phyloP scores from a whole-genome alignment of 768 basidiomycete species.

The Russula emetica region DNA sequence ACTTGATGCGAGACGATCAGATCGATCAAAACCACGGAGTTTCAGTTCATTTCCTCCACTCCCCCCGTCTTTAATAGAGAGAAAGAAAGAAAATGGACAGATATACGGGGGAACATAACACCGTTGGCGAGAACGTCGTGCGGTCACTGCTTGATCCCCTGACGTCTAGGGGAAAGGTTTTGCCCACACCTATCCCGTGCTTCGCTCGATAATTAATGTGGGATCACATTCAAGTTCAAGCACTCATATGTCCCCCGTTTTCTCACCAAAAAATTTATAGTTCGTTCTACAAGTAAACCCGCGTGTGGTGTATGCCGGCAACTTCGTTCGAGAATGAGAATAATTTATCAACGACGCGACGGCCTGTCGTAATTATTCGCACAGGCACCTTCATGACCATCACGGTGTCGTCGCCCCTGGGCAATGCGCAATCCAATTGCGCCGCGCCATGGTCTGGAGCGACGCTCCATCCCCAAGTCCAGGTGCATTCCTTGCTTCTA shows the following conservation, averaged over 20 bases:
- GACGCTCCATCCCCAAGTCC: not conserved
- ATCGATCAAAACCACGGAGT: not conserved
- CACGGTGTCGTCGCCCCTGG: not conserved
- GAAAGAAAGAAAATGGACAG: not conserved
- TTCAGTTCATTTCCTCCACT: not conserved
- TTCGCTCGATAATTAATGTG: not conserved
- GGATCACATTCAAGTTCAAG: not conserved
- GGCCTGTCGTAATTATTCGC: constrained; percentile 2
- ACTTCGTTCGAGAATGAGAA: not conserved
- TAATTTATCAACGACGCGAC: not conserved
- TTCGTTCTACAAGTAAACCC: not conserved
- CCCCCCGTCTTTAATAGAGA: too few species aligned
- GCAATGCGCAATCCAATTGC: not conserved
- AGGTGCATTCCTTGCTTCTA: not conserved
- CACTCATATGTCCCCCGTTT: not conserved
- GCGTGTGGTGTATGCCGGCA: not conserved
- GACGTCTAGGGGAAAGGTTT: not conserved
- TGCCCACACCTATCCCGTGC: not conserved
- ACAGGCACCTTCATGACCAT: not conserved
- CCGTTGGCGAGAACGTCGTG: not conserved
- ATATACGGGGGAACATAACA: not conserved
- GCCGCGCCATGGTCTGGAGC: not conserved
- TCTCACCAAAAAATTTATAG: not conserved
- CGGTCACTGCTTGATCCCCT: not conserved
- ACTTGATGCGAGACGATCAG: not conserved